phyloP scores from a whole-genome alignment of 768 basidiomycete genomes.

The Thelephora ganbajun region DNA sequence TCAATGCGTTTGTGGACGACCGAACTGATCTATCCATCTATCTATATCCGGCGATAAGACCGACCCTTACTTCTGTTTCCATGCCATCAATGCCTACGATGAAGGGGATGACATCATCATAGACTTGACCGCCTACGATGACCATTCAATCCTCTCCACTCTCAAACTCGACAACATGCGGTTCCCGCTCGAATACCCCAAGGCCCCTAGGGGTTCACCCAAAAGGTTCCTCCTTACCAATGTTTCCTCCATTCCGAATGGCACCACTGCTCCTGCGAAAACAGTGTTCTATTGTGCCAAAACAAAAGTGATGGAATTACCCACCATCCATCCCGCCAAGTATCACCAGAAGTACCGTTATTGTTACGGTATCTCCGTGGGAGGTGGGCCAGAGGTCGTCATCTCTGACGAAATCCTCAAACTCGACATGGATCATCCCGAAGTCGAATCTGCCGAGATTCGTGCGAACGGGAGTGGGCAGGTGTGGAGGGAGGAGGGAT shows the following conservation, averaged over 20 bases:
- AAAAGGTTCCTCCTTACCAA: slow-evolving; percentile 17
- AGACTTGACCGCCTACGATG: slow-evolving; percentile 22
- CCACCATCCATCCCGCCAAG: slow-evolving; percentile 19
- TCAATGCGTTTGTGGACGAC: background rate
- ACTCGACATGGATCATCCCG: slow-evolving; percentile 14
- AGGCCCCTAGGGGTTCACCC: slow-evolving; percentile 10
- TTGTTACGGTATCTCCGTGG: slow-evolving; percentile 7
- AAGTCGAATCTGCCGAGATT: background rate
- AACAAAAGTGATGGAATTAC: slow-evolving; percentile 16
- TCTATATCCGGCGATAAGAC: slow-evolving; percentile 5
- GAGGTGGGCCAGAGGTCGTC: slow-evolving; percentile 9
- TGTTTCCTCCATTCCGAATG: slow-evolving; percentile 4
- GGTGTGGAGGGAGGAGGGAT: slow-evolving; percentile 16
- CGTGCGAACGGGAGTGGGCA: slow-evolving; percentile 5
- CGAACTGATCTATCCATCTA: background rate
- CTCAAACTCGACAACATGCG: slow-evolving; percentile 19
- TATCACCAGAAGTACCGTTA: slow-evolving; percentile 15
- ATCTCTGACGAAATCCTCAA: slow-evolving; percentile 21
- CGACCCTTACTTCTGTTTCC: slow-evolving; percentile 26
- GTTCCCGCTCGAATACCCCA: slow-evolving; percentile 13
- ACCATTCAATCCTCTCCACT: slow-evolving; percentile 18
- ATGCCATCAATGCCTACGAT: slow-evolving; percentile 27
- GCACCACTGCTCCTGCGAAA: slow-evolving; percentile 10
- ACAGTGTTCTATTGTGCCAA: slow-evolving; percentile 8
- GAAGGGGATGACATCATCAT: slow-evolving; percentile 19